Conservation (phyloP, 2,329 filamentous ascomycete species). For the Colletotrichum shisoi region DNA sequence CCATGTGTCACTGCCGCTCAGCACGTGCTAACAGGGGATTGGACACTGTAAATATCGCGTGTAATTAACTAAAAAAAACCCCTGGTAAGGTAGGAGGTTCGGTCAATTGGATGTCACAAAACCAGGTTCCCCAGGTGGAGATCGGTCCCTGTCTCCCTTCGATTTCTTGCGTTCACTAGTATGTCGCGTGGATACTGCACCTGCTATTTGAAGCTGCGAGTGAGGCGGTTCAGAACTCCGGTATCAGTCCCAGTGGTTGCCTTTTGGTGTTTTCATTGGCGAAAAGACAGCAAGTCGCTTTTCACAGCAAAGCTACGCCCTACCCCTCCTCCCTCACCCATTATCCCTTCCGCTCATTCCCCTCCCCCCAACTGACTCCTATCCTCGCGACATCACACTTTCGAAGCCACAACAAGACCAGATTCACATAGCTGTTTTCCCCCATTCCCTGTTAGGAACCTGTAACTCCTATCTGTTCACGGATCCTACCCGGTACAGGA, state of each 20-base stretch:
- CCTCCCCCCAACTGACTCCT: neutral
- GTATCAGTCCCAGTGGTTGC: neutral
- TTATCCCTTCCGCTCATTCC: too few relatives aligned
- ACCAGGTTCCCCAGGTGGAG: slow-evolving; percentile 1
- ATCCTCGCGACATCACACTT: slow-evolving; percentile 14
- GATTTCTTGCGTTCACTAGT: neutral
- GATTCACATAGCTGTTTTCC: neutral
- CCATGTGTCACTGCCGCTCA: slow-evolving; percentile 7
- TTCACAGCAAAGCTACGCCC: neutral
- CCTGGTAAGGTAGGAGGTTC: neutral
- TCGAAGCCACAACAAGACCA: neutral
- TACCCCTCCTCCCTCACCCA: neutral
- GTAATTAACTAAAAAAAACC: neutral
- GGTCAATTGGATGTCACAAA: slow-evolving; percentile 28
- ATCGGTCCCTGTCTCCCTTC: neutral
- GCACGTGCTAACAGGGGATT: slow-evolving; percentile 23
- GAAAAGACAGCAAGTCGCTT: neutral
- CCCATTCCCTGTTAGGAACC: too few relatives aligned
- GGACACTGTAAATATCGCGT: neutral
- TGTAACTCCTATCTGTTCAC: neutral
- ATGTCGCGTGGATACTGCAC: slow-evolving; percentile 24
- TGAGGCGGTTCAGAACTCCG: neutral
- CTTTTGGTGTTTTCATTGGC: neutral
- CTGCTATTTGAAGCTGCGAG: slow-evolving; percentile 1
- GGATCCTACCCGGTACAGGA: neutral